Base-by-base conservation (phyloP, 805 yeast genomes). In the Spathaspora passalidarum region DNA sequence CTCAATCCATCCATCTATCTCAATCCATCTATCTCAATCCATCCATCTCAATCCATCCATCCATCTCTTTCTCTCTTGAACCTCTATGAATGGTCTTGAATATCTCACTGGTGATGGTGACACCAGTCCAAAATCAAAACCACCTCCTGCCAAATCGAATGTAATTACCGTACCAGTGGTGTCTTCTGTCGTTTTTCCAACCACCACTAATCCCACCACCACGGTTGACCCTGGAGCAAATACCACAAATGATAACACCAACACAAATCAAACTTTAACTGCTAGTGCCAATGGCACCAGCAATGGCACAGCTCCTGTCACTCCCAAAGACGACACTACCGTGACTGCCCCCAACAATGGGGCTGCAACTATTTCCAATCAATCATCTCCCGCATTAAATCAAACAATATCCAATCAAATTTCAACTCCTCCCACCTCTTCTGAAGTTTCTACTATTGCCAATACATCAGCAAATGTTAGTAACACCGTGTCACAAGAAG, bases 61-160 rank as follows among this genome's bases (percentile, higher is more conserved):
- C 16, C 14, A 7, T 13, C 14, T 29, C 7, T 8, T 17, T 29
- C 7, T 29, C 6, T 29, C 34, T 29, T 22, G 6, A 7, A 22
- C 25, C 25, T 22, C 25, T 22, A 36, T 36, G 39, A 36, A 36
- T 20, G 39, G 39, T 21, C 21, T n/a, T 36, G 39, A 36, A 20
- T 36, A 36, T 20, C 11, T 36, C 7, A 19, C 17, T 20, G 17
- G 34, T 7, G 34, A 29, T 13, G 14, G 17, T 32, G 35, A 13
- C 11, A n/a, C 17, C 22, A 36, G 22, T n/a, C 39, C 39, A 36
- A 36, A 36, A 10, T 13, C 25, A 20, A 20, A 19, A 19, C 39
- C 16, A n/a, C 13, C 39, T 11, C 20, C 39, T 9, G 6, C 10
- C 35, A 10, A 32, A 10, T 32, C 13, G n/a, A n/a, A n/a, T n/a